A percentile compares a stretch with the other conserved stretches of the same genome.
Evolutionary conservation across 2,329 filamentous ascomycete genomes (phyloP).

Genomic region (Diplodia corticola): DNA sequence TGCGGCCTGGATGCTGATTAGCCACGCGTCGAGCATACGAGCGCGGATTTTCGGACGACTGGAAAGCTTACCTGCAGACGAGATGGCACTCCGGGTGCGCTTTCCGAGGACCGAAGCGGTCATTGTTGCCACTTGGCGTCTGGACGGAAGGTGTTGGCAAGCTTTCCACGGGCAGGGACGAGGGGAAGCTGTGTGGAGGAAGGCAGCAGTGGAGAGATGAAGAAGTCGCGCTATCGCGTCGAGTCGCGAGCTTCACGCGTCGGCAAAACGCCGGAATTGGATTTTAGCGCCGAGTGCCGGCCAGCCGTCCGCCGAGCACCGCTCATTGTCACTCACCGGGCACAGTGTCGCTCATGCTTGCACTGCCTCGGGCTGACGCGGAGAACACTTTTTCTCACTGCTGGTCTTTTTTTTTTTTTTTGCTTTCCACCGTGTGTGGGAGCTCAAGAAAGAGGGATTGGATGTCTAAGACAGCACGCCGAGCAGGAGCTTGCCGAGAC

Average conservation of each 20-base stretch:
- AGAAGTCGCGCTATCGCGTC: slow-evolving; percentile 16
- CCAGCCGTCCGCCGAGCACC: neutral
- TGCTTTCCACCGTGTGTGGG: neutral
- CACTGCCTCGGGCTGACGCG: neutral
- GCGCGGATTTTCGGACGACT: slow-evolving; percentile 32
- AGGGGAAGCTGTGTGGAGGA: neutral
- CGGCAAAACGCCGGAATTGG: neutral
- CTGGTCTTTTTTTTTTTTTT: neutral
- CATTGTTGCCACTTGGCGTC: slow-evolving; percentile 28
- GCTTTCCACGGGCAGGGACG: neutral
- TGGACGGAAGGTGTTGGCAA: neutral
- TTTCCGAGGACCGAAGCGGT: slow-evolving; percentile 40
- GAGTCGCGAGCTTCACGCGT: slow-evolving; percentile 9
- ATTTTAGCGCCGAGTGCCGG: neutral
- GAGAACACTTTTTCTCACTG: neutral
- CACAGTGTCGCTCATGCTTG: slow-evolving; percentile 10
- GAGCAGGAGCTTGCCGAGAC: neutral
- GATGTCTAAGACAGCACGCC: neutral
- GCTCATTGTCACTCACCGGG: neutral
- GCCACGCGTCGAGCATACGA: slow-evolving; percentile 25
- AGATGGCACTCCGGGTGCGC: slow-evolving; percentile 38
- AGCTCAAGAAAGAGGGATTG: neutral
- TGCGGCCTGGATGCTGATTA: slow-evolving; percentile 3
- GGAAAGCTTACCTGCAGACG: slow-evolving; percentile 24
- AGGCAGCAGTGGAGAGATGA: slow-evolving; percentile 11